These are phyloP conservation scores for Nicotiana obtusifolia DNA, from an alignment of 257 asterid species.

Conservation along the genomic window DNA sequence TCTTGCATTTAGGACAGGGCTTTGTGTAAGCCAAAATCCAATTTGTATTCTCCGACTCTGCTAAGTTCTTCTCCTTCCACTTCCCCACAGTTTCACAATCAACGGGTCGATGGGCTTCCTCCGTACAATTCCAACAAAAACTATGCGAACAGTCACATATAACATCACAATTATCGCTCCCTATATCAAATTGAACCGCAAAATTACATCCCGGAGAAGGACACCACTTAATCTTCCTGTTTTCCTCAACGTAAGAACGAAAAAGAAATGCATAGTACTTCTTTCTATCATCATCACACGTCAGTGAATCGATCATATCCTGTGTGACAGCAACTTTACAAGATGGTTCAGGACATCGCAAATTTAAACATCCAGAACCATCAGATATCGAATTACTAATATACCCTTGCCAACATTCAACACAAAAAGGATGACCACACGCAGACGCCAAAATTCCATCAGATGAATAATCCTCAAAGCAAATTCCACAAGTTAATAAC, in stretches of 20 bases:
- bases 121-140: slow-evolving; percentile 22
- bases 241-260: slow-evolving; percentile 17
- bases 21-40: slow-evolving; percentile 20
- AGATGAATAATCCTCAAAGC: slow-evolving; percentile 10
- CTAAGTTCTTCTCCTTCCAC: slow-evolving; percentile 25
- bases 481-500: slow-evolving; percentile 17
- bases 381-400: slow-evolving; percentile 9
- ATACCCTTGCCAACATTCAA: slow-evolving; percentile 22
- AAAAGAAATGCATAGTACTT: slow-evolving; percentile 9
- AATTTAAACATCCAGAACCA: slow-evolving; percentile 18
- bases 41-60: slow-evolving; percentile 22
- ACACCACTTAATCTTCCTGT: slow-evolving; percentile 22
- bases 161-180: slow-evolving; percentile 15
- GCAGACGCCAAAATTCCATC: not conserved
- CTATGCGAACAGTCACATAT: slow-evolving; percentile 7
- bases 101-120: slow-evolving; percentile 31
- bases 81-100: slow-evolving; percentile 27
- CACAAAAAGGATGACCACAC: slow-evolving; percentile 23
- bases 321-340: slow-evolving; percentile 12
- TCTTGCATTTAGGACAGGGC: slow-evolving; percentile 15
- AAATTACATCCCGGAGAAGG: slow-evolving; percentile 17
- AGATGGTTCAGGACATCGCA: slow-evolving; percentile 23
- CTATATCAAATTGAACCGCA: slow-evolving; percentile 10
- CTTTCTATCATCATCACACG: not conserved
- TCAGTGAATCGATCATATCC: slow-evolving; percentile 6